phyloP scores from a whole-genome alignment of 75 land plant species.

The Azolla pinnata region DNA sequence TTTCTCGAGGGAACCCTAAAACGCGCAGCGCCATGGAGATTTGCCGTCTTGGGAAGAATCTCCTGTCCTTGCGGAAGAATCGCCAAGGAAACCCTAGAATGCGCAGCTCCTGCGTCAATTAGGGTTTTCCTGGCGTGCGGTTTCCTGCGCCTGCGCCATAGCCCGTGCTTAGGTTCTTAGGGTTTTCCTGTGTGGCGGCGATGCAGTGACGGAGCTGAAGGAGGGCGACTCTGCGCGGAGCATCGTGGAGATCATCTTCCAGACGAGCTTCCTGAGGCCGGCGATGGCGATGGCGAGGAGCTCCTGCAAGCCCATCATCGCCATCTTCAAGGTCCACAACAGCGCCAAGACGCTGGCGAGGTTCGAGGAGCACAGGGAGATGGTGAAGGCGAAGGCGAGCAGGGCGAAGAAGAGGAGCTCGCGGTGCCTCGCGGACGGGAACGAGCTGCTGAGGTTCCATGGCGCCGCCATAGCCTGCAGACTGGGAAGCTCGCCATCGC shows the following conservation, averaged over 20 bases:
- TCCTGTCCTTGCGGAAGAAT: too few relatives aligned
- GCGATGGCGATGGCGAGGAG: slow-evolving; percentile 47
- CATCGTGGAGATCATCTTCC: slow-evolving; percentile 77
- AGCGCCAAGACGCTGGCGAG: slow-evolving; percentile 46
- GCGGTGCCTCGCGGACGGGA: slow-evolving; percentile 82
- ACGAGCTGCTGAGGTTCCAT: slow-evolving; percentile 85
- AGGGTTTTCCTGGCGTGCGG: too few relatives aligned
- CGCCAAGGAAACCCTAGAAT: too few relatives aligned
- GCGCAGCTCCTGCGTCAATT: too few relatives aligned
- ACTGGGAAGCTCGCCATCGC: slow-evolving; percentile 38
- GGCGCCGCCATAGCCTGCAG: slow-evolving; percentile 51
- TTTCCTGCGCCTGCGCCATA: not conserved
- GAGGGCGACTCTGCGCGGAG: slow-evolving; percentile 58
- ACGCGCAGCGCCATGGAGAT: too few relatives aligned
- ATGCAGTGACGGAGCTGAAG: slow-evolving; percentile 45
- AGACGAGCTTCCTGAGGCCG: slow-evolving; percentile 51
- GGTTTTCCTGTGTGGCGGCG: not conserved
- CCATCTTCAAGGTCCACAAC: slow-evolving; percentile 84
- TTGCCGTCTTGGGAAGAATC: too few relatives aligned
- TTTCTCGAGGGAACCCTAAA: too few relatives aligned
- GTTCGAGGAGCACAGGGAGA: slow-evolving; percentile 68
- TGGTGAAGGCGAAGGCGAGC: slow-evolving; percentile 54
- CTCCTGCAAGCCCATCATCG: slow-evolving; percentile 67
- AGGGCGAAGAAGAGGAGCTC: slow-evolving; percentile 39
- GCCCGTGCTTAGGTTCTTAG: not conserved